phyloP scores from a whole-genome alignment of 169 alveolate species.

The Eimeria maxima region DNA sequence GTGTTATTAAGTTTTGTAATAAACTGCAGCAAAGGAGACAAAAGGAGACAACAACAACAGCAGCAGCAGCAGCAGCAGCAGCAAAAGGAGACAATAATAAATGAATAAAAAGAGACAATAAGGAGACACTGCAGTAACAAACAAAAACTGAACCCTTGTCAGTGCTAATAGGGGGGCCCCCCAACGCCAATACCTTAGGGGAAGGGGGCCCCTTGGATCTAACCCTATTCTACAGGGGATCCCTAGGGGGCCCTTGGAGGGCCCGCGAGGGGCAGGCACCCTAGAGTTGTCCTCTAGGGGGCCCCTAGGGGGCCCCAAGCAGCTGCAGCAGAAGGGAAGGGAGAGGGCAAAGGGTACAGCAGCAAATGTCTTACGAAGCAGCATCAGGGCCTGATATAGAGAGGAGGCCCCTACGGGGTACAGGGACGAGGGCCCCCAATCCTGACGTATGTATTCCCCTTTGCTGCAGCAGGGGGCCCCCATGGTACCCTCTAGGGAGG shows the following conservation, averaged over 20 bases:
- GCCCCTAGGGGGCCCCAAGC: not conserved
- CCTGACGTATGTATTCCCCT: not conserved
- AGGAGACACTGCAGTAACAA: constrained; percentile 10
- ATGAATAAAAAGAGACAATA: not conserved
- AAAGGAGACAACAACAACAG: not conserved
- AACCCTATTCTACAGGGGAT: too few relatives aligned
- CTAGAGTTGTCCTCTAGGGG: constrained; percentile 3
- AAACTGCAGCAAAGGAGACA: not conserved
- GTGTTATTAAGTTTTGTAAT: not conserved
- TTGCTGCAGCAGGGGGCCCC: not conserved
- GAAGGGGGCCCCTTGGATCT: too few relatives aligned
- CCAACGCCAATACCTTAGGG: too few relatives aligned
- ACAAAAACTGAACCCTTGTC: not conserved
- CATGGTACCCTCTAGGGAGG: not conserved
- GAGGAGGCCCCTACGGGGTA: not conserved
- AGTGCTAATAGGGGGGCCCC: too few relatives aligned
- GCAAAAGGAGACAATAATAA: not conserved
- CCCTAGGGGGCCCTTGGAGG: too few relatives aligned
- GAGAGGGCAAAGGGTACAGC: not conserved
- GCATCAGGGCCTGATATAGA: not conserved
- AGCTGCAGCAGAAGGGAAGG: too few relatives aligned
- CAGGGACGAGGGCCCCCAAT: not conserved
- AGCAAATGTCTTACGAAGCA: not conserved
- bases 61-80: not conserved
- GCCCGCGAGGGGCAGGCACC: not conserved